A percentile compares a stretch with the other conserved stretches of the same genome.
Evolutionary conservation across 2,329 filamentous ascomycete genomes (phyloP).

Genomic region (Fusarium goolgardi): DNA sequence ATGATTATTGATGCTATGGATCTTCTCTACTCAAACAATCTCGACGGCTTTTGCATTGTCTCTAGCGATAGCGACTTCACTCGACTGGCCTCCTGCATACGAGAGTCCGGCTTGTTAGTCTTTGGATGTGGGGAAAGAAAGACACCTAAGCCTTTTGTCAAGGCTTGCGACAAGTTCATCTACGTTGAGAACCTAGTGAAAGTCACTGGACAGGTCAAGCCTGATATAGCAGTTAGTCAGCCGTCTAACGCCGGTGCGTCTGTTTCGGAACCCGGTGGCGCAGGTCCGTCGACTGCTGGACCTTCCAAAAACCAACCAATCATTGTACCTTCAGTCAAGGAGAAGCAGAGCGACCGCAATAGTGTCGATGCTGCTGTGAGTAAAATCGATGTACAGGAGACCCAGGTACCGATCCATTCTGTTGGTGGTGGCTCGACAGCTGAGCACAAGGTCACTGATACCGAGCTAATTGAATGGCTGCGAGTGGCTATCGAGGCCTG

Average conservation of each 20-base stretch:
- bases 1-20: conserved; percentile 56
- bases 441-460: no score
- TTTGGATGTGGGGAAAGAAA: conserved; percentile 52
- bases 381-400: no score
- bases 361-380: no score
- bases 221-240: not conserved
- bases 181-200: conserved; percentile 44
- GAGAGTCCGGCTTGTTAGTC: conserved; percentile 38
- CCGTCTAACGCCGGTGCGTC: no score
- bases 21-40: conserved; percentile 49
- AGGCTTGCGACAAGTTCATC: conserved; percentile 52
- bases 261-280: no score
- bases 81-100: conserved; percentile 50
- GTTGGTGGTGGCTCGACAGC: rapidly evolving
- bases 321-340: rapidly evolving
- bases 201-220: not conserved
- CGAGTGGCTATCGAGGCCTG: conserved; percentile 33
- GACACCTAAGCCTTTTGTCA: conserved; percentile 50
- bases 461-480: conserved; percentile 11
- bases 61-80: conserved; percentile 55
- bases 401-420: no score
- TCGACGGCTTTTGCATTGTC: conserved; percentile 51
- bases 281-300: not conserved
- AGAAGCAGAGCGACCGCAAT: no score
- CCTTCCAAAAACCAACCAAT: no score